phyloP scores from a whole-genome alignment of 768 basidiomycete genomes.

The Phylloporus arenicola region DNA sequence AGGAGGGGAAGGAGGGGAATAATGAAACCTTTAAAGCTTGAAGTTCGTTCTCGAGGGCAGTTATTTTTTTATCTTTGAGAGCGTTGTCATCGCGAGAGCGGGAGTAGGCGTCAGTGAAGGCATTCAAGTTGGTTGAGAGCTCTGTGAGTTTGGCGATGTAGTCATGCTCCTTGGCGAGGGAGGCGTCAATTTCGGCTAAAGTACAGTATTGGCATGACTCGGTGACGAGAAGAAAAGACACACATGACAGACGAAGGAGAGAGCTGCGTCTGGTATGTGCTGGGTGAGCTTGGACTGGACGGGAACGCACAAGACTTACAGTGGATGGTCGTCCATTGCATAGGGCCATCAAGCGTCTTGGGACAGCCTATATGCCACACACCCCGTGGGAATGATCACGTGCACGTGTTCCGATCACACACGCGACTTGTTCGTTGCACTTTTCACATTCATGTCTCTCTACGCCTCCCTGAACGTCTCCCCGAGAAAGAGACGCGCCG shows the following conservation, averaged over 20 bases:
- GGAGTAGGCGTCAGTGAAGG: conserved; percentile 26
- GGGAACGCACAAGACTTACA: conserved; percentile 1
- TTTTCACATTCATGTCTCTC: conserved; percentile 4
- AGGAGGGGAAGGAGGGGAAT: background rate
- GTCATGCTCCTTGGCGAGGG: conserved; percentile 21
- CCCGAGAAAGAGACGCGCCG: conserved; percentile 62
- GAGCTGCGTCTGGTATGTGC: background rate
- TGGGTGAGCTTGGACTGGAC: background rate
- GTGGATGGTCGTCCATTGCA: conserved; percentile 16
- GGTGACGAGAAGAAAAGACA: background rate
- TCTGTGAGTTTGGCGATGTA: conserved; percentile 17
- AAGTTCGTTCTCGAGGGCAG: conserved; percentile 22
- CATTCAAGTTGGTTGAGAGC: conserved; percentile 21
- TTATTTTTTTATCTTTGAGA: conserved; percentile 10
- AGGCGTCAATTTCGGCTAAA: conserved; percentile 28
- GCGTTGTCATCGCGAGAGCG: conserved; percentile 18
- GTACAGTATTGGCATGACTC: background rate
- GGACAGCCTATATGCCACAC: background rate
- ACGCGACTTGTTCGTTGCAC: background rate
- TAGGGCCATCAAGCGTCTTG: background rate
- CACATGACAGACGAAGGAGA: conserved; percentile 7
- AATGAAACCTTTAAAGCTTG: conserved; percentile 22
- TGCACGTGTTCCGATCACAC: conserved; percentile 29
- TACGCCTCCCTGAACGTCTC: conserved; percentile 50
- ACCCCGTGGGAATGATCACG: conserved; percentile 30